Base-by-base conservation (phyloP, 306 rosid genomes). In the Alnus glutinosa region DNA sequence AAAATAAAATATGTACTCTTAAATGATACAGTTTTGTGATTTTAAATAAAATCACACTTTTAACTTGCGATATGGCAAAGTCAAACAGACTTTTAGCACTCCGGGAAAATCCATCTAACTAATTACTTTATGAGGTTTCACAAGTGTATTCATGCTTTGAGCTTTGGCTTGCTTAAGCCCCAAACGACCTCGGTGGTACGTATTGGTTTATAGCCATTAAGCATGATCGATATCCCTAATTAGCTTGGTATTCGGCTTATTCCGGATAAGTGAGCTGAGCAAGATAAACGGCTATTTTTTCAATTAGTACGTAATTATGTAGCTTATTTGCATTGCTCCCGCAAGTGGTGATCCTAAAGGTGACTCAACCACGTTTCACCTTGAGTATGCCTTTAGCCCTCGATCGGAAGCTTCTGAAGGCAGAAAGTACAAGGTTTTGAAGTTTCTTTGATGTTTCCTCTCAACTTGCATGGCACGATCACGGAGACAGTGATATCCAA, bases 391-490 rank as follows among this genome's bases (percentile, higher is more conserved):
- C 5, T 57, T n/a, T 36, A 7, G 15, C 34, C 39, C 74, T 55
- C 32, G 28, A 23, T 23, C 28, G 58, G 62, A 57, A 83, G 80
- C 73, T 78, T 73, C 55, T 47, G 39, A 70, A 77, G 63, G 30
- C 50, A 42, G 61, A 74, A 75, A 78, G 75, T 47, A 86, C 59
- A 71, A 80, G 80, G 70, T 54, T 57, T 74, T 77, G 51, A 91
- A 89, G 82, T 82, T 91, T 89, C 93, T 76, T 15, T 58, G 91
- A 86, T 84, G 79, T 49, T 91, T 89, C 96, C 87, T 58, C 42
- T 9, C 78, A 44, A 23, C 28, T 23, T 23, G 28, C 67, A 80
- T 74, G 47, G 4, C 36, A 54, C 46, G 34, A 8, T 37, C 80
- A 75, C 68, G 48, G 14, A 4, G 28, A 46, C 52, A 39, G 44